Evolutionary conservation across 2,329 filamentous ascomycete species (phyloP), one percentile per base, ranked within the genome.

Genomic region (Amphichorda felina): DNA sequence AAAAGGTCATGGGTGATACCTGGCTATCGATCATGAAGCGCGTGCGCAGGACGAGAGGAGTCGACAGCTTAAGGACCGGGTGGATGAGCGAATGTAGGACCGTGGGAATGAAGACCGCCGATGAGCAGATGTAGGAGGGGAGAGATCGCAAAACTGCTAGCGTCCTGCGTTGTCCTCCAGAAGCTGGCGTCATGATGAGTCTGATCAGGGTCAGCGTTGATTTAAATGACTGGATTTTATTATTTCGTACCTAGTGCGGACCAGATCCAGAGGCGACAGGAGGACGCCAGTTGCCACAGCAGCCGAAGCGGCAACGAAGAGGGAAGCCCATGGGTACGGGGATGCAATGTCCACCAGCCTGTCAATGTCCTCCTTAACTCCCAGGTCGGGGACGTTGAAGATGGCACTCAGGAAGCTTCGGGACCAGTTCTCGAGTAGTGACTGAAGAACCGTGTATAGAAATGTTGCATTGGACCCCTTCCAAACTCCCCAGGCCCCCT

Each of bases 391-490:
- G 11, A 96, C 73, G 42, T 93, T 93, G 46, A 96, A 72, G 5
- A 96, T 68, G 2, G 91, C 89, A 30, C 86, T 86, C n/a, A 96
- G 68, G 35, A 95, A 71, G 49, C 86, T 91, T 48, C 87, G 75
- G 8, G 88, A 83, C 79, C 93, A 98, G 46, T 85, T 88, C 55
- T 96, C 91, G 21, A 94, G 64, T 7, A 93, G 80, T 9, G 86
- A 86, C 42, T 88, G 75, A 14, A 96, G 68, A 32, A 95, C 75
- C 0, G 79, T 83, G 60, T 96, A 94, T 34, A 96, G 68, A 50
- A 96, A 98, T 2, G 87, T 93, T 11, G 83, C 77, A 53, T 96
- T 96, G 26, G 87, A 85, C 8, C 81, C 78, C 56, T 95, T 95
- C 88, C 89, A 98, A 5, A 95, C 79, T 4, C 91, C 91, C 70